These are phyloP conservation scores for Phytophthora syringae DNA, from an alignment of 352 stramenopile species.

Conservation along the genomic window DNA sequence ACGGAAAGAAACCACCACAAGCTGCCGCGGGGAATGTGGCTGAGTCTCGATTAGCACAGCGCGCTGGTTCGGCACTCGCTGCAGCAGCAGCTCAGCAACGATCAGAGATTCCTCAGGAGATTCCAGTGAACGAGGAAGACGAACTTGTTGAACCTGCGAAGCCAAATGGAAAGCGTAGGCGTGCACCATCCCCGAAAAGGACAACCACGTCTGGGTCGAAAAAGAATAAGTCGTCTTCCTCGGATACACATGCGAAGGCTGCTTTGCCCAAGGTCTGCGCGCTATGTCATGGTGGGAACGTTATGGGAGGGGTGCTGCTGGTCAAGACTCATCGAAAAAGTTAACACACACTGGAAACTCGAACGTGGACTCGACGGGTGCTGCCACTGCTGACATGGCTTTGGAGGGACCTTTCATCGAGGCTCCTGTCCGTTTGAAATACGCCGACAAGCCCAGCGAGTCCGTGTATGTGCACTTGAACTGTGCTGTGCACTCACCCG, in stretches of 20 bases:
- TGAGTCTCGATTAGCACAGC: slow-evolving; percentile 7
- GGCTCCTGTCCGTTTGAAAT: slow-evolving; percentile 73
- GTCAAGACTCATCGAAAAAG: slow-evolving; percentile 19
- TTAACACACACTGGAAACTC: slow-evolving; percentile 19
- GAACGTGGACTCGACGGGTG: slow-evolving; percentile 19
- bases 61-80: slow-evolving; percentile 23
- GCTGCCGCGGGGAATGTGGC: slow-evolving; percentile 11
- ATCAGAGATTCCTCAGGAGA: slow-evolving; percentile 32
- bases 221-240: slow-evolving; percentile 27
- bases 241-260: slow-evolving; percentile 9
- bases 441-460: slow-evolving; percentile 72
- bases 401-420: slow-evolving; percentile 81
- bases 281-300: slow-evolving; percentile 63
- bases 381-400: slow-evolving; percentile 36
- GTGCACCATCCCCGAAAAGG: slow-evolving; percentile 20
- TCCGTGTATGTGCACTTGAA: slow-evolving; percentile 84
- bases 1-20: slow-evolving; percentile 41
- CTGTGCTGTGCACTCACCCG: slow-evolving; percentile 79
- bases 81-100: slow-evolving; percentile 31
- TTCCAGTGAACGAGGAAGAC: slow-evolving; percentile 42
- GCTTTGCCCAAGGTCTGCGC: slow-evolving; percentile 55
- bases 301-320: slow-evolving; percentile 30
- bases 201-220: slow-evolving; percentile 20
- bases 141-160: slow-evolving; percentile 24
- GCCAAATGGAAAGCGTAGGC: slow-evolving; percentile 43